These are phyloP conservation scores for Geranium brycei DNA, from an alignment of 345 rosid genomes.

Conservation along the genomic window DNA sequence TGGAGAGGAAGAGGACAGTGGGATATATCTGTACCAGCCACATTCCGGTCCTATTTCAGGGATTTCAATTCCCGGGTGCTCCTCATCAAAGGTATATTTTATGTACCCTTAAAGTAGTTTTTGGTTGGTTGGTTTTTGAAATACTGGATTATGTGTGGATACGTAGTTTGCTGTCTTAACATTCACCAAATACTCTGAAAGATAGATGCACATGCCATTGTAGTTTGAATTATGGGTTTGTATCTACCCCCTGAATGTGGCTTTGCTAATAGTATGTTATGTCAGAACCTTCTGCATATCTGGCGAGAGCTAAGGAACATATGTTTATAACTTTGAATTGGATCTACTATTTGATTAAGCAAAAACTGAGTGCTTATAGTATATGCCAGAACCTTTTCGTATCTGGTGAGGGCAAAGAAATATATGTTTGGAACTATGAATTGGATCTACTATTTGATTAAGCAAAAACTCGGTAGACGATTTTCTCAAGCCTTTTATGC, in stretches of 20 bases:
- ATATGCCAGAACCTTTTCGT: too few species aligned
- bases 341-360: neutral
- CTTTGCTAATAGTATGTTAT: too few species aligned
- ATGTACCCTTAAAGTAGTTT: neutral
- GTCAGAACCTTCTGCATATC: neutral
- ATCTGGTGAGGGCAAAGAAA: neutral
- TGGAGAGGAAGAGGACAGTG: constrained; percentile 26
- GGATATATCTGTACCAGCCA: constrained; percentile 40
- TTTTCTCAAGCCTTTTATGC: neutral
- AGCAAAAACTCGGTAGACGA: neutral
- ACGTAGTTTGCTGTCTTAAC: too few species aligned
- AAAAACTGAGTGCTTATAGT: neutral
- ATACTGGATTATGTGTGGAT: neutral
- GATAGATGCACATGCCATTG: too few species aligned
- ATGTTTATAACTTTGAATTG: neutral
- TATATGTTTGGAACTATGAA: neutral
- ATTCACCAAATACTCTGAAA: too few species aligned
- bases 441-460: neutral
- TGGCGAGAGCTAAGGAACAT: neutral
- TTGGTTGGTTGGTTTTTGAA: neutral
- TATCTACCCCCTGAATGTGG: too few species aligned
- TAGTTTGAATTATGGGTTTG: too few species aligned
- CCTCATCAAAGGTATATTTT: constrained; percentile 44
- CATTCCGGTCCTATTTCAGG: constrained; percentile 57
- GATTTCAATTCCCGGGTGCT: constrained; percentile 40